Base-by-base conservation (phyloP, 1,139 yeast species). In the Yarrowia galli region DNA sequence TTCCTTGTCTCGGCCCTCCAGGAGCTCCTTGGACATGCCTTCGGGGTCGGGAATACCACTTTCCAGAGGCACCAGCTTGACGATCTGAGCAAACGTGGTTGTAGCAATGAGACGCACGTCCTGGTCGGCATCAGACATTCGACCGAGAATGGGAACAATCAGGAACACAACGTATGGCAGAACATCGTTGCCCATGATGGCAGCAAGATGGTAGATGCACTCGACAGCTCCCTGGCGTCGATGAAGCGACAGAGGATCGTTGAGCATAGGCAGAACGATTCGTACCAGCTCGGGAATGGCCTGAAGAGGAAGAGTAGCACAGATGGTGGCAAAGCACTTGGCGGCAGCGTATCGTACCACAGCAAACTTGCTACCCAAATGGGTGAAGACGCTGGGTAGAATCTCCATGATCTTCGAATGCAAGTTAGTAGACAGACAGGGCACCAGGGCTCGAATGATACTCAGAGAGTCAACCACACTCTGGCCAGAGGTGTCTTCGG, bases 31-130 rank as follows among this genome's bases (percentile, higher is more conserved):
- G 1, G 99, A 96, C 89, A 96, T 87, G 70, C 93, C 97, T 68
- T 87, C 89, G 1, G 99, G 99, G 78, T 95, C 98, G 1, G 97
- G 95, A 61, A 96, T 93, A 75, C 99, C 99, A 9, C 97, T 96
- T 79, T 96, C 99, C 70, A 96, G 83, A 6, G 99, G 99, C 25
- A 95, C 98, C 70, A 96, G 82, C 76, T 95, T 96, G 73, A 96
- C 95, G 70, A 96, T 92, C 0, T 97, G 89, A 0, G 99, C 99
- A 84, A 96, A 96, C 0, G 99, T 92, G 0, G 98, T 92, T 0
- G 99, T 93, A 0, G 99, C 97, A 68, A 96, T 80, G 23, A 90
- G 84, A 74, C 99, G 86, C n/a, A 93, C 89, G 76, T 92, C 97
- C 68, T 85, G 85, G 75, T 93, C 92, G 1, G 97, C 84, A 79